Base-by-base conservation (phyloP, 495 filamentous ascomycete species). In the Talaromyces wortmannii region DNA sequence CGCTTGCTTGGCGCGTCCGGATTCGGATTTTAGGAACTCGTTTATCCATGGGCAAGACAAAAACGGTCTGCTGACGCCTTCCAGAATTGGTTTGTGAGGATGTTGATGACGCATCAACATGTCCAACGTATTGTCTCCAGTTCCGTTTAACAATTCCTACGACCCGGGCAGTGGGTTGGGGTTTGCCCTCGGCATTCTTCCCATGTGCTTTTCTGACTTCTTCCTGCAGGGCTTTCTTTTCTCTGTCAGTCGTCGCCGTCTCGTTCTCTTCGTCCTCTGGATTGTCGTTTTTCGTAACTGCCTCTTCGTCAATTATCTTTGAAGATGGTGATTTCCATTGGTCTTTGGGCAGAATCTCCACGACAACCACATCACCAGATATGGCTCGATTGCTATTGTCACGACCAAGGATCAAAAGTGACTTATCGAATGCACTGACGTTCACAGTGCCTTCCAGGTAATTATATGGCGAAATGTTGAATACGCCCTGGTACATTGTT, bases 121-220 rank as follows among this genome's bases (percentile, higher is more conserved):
- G 91, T 11, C 94, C 94, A 36, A 98, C 94, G 61, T 97, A 97
- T 66, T 97, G 95, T 32, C 94, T 81, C 94, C 94, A 98, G 65
- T 96, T 96, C 36, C 95, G 81, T 68, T 96, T 96, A 60, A 92
- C 81, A 31, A 98, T 76, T 50, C 94, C 94, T 40, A 97, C 94
- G 16, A 97, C 89, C 67, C 81, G 87, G 11, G 95, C 95, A 17
- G 94, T 97, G 30, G 94, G 94, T 56, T 96, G 91, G 10, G 91
- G 83, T 46, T 81, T 81, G 31, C 88, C 88, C 72, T 96, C 95
- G 2, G 76, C 75, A 50, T 70, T 83, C 62, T 85, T 83, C n/a
- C 85, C 86, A 62, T 97, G 94, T 0, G 83, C 86, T 66, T 86
- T 86, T 72, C 82, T 92, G 36, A 92, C 95, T 67, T 96, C 90